Base-by-base conservation (phyloP, 495 filamentous ascomycete genomes). In the Lindgomyces ingoldianus region DNA sequence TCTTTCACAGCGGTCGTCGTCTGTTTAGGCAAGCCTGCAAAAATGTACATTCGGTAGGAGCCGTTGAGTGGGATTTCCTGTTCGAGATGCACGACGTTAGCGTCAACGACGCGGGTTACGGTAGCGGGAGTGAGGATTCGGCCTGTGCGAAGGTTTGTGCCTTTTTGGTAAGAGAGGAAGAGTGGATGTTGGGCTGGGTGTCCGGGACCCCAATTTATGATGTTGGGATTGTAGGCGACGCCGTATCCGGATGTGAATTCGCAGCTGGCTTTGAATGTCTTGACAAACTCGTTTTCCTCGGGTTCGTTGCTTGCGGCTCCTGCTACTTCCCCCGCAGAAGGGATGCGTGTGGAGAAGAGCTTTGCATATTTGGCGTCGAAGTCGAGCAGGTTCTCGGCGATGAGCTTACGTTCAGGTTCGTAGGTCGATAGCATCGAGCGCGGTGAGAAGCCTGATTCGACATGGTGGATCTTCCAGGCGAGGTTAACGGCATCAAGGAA, bases 51-150 rank as follows among this genome's bases (percentile, higher is more conserved):
- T 30, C 91, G 84, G 82, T 91, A 96, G 10, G 91, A 85, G 57
- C 91, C 91, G 75, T 95, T 95, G 53, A 90, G 79, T 0, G 91
- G 91, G 52, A 96, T 81, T 62, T 93, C 90, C 75, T 96, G 91
- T 76, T 96, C 91, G 41, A 96, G 77, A 67, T 94, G 88, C 14
- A 93, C 90, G 24, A 89, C 83, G 78, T 94, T 95, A 70, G 90
- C 86, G 72, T 96, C 91, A 3, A 87, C 85, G 26, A 95, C 87
- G 33, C 91, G 83, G 26, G 90, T 96, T 36, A 95, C 91, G 57
- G 86, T 88, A 3, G 87, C 81, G 21, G 89, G 89, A 21, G 80
- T 85, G 73, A 95, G 81, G 24, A 91, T 83, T 16, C 88, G 85
- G 54, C 91, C 91, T 3, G 87, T 78, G 3, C 80, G 81, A 55